Evolutionary conservation across 805 yeast genomes (phyloP), one percentile per base, ranked within the genome.

Genomic region (Schizosaccharomyces lindneri): DNA sequence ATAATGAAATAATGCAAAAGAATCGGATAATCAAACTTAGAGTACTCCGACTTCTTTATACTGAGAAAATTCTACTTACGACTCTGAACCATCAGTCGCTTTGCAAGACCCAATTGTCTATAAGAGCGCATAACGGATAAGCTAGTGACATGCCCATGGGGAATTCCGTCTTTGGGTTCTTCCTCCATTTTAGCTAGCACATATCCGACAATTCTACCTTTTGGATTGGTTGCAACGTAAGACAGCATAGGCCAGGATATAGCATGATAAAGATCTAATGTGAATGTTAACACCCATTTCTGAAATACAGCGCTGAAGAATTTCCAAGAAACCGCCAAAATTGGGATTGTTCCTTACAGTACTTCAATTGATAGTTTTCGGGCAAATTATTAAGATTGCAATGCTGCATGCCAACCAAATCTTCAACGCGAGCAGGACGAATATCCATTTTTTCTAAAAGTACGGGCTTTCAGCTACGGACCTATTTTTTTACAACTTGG

Each of bases 231-330:
- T 19, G 98, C 98, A 46, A 93, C 97, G 74, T 83, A 93, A 51
- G 95, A 86, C 15, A 95, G 94, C 70, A 90, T 95, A 1, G 98
- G 98, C 98, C 98, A 93, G 46, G 97, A 83, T 61, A 90, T 74
- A 7, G 87, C 79, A 72, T 93, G 98, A 72, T 93, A 93, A 78
- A 93, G 79, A 73, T 93, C 57, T 51, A 51, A 2, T 24, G 11
- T 24, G 19, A 24, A 46, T 11, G 27, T 19, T 46, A 46, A 46
- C 7, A 17, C 7, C 17, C 5, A 46, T 13, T 1, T 1, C n/a
- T 15, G 13, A 7, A 46, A n/a, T 17, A 2, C 24, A 19, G 24
- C 41, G 4, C n/a, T 4, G n/a, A 27, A 2, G 2, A 6, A 6
- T 46, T 46, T n/a, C 51, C 51, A 24, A 9, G 51, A n/a, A 46